Evolutionary conservation across 768 basidiomycete species (phyloP).

Genomic region (Lentinula detonsa): DNA sequence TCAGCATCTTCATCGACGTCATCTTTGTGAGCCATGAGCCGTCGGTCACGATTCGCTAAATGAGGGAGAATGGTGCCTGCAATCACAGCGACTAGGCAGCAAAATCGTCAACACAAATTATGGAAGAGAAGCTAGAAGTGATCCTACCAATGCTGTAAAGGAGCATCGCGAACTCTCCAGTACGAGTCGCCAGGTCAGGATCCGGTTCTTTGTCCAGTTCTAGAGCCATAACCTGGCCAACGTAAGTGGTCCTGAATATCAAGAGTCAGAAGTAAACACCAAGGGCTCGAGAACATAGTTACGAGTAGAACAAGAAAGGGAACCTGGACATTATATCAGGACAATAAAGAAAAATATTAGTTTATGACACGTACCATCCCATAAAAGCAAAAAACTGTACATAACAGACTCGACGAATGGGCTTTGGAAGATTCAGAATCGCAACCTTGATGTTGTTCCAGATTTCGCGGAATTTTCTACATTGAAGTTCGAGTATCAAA

Average conservation of each 20-base stretch:
- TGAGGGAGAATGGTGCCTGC: constrained; percentile 80
- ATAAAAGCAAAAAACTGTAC: constrained; percentile 96
- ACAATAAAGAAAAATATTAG: background rate
- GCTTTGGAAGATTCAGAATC: constrained; percentile 68
- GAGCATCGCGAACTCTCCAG: constrained; percentile 84
- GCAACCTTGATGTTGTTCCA: constrained; percentile 73
- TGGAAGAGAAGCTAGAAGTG: constrained; percentile 6
- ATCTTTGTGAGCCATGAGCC: constrained; percentile 65
- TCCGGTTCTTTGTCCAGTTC: constrained; percentile 72
- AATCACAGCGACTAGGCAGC: constrained; percentile 64
- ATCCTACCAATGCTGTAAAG: constrained; percentile 79
- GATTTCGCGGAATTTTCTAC: constrained; percentile 65
- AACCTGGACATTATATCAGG: constrained; percentile 48
- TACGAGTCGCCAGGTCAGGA: constrained; percentile 75
- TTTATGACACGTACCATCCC: constrained; percentile 64
- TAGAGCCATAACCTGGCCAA: constrained; percentile 90
- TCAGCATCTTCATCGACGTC: constrained; percentile 77
- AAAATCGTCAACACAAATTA: background rate
- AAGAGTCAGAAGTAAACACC: constrained; percentile 4
- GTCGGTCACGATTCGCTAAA: constrained; percentile 74
- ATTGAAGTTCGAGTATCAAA: constrained; percentile 5
- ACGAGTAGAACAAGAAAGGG: constrained; percentile 93
- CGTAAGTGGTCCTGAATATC: constrained; percentile 72
- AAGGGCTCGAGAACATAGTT: constrained; percentile 18
- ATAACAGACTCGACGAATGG: constrained; percentile 84